Base-by-base conservation (phyloP, 352 stramenopile species). In the Phytophthora litchii region DNA sequence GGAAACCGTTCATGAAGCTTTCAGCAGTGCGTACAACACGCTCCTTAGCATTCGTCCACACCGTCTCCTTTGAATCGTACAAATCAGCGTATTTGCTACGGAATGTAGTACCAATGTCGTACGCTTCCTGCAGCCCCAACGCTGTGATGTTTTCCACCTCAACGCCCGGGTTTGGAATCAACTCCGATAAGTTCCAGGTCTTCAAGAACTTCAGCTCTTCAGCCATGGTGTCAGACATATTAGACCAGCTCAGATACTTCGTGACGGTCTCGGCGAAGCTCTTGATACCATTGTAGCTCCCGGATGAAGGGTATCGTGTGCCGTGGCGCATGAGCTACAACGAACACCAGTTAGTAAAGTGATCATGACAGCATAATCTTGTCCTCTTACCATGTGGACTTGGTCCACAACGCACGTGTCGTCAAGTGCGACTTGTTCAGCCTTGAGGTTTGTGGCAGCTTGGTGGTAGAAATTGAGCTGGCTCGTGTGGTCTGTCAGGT, bases 381-480 rank as follows among this genome's bases (percentile, higher is more conserved):
- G 23, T 34, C 27, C 11, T 5, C 41, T 36, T 35, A 74, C 64
- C 52, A 76, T 58, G 64, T 81, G 74, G 27, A 86, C 74, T 60
- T 80, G 67, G 50, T 86, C 76, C 11, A 83, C 76, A 34, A 67
- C 40, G 42, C 76, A 86, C 20, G 51, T 59, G 17, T 69, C 71
- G 13, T 74, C 60, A 25, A 86, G 71, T 29, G 59, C 55, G 4
- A 75, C 74, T 45, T 86, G 67, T 40, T 65, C 70, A 0, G 53
- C 53, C 25, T 64, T 61, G 46, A 80, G 69, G 45, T 69, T 44
- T 11, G 74, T 69, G 38, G 70, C 74, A 25, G 76, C 74, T 51
- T 67, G 60, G 58, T 82, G 76, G 60, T 86, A 86, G 59, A 72
- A 83, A 55, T 78, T 82, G 54, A 86, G 74, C 48, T 80, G 73